These are phyloP conservation scores for Symmetrospora coprosmae DNA, from an alignment of 768 basidiomycete genomes.

Conservation along the genomic window DNA sequence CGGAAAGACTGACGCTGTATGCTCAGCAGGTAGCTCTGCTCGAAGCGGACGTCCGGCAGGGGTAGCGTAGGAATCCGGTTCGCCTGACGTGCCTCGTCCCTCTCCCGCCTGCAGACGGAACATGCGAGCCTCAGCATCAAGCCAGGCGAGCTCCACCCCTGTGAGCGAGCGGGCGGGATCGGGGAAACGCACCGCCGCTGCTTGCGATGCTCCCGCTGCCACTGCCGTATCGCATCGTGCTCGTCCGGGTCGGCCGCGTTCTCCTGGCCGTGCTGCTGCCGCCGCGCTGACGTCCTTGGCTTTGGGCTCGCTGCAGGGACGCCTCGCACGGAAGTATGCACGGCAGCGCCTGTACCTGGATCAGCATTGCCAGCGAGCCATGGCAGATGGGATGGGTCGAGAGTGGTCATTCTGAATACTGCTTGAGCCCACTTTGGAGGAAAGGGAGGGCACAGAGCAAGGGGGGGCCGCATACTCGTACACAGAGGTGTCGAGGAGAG, in stretches of 20 bases:
- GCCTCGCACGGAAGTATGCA: conserved; percentile 7
- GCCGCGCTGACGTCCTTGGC: background rate
- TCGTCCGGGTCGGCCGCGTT: conserved; percentile 9
- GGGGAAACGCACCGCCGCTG: background rate
- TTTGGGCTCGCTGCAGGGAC: background rate
- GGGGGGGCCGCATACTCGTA: no score
- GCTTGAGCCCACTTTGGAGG: no score
- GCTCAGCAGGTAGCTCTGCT: conserved; percentile 13
- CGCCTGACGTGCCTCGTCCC: background rate
- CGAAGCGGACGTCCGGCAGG: conserved; percentile 17
- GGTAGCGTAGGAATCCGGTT: conserved; percentile 14
- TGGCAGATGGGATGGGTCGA: conserved; percentile 18
- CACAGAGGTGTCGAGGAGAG: no score
- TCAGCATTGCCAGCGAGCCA: conserved; percentile 2
- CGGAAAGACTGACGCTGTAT: conserved; percentile 6
- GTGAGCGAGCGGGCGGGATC: background rate
- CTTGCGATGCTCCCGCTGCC: background rate
- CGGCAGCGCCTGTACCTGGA: conserved; percentile 5
- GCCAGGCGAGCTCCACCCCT: background rate
- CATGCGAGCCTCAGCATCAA: background rate
- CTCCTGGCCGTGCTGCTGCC: background rate
- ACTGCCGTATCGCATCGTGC: background rate
- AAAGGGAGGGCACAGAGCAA: no score
- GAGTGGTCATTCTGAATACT: conserved; percentile 3
- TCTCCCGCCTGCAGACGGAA: conserved; percentile 5